Base-by-base conservation (phyloP, 345 rosid species). In the Mallotus nudiflorus region DNA sequence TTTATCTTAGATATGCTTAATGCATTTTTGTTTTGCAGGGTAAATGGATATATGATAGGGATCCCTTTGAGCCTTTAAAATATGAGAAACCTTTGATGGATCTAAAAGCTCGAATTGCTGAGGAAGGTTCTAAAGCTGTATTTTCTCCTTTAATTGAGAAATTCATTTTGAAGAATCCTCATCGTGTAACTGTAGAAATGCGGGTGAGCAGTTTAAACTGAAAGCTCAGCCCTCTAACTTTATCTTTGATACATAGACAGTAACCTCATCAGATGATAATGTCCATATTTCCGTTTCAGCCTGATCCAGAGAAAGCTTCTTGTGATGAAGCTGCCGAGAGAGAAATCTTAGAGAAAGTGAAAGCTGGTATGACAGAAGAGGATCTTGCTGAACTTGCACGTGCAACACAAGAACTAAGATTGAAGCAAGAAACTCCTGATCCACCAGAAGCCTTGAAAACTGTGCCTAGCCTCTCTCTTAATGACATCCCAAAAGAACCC, bases 21-120 rank as follows among this genome's bases (percentile, higher is more conserved):
- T 75, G 25, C 29, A 20, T 77, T 44, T 70, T 74, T 73, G 24
- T 76, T 58, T 71, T 67, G 33, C 67, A 91, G 97, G 89, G 93
- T 42, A 95, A 95, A 83, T 90, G 99, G 99, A 95, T 95, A 83
- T 95, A 95, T 82, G 99, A 92, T 77, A 82, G 87, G 97, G 85
- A 92, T 86, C 99, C 99, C 71, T 90, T 95, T 79, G 92, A 89
- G 81, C 99, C 99, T 55, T 80, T 95, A 63, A 95, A 88, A 75
- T 95, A 92, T 71, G 91, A 90, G 81, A 82, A 90, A 76, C 99
- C 99, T 16, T 81, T 92, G 82, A 78, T 65, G 82, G 87, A 76
- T 62, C 77, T 92, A 64, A 95, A 95, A 85, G 78, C 90, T 27
- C 87, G 90, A 88, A 90, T 92, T 80, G 87, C 92, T 40, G 77